Conservation (phyloP, 768 basidiomycete genomes). For the Asterophora parasitica region DNA sequence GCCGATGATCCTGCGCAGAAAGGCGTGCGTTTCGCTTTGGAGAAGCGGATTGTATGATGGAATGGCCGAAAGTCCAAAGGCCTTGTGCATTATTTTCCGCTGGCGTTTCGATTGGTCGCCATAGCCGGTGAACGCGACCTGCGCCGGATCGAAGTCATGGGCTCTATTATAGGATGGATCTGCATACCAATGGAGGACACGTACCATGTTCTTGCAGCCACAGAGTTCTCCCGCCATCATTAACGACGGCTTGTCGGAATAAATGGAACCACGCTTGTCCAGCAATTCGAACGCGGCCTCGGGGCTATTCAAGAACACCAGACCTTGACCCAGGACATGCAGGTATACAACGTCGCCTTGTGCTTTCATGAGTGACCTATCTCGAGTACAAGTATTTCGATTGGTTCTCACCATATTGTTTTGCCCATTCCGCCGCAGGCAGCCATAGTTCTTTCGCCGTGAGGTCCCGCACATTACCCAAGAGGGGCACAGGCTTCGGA, state of each 20-base stretch:
- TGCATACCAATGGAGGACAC: constrained; percentile 12
- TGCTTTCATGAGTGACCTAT: constrained; percentile 9
- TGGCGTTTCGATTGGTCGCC: constrained; percentile 60
- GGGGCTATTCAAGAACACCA: constrained; percentile 63
- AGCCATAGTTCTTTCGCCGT: constrained; percentile 63
- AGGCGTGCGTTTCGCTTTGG: constrained; percentile 48
- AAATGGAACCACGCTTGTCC: constrained; percentile 66
- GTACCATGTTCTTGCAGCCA: constrained; percentile 65
- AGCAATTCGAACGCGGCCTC: constrained; percentile 59
- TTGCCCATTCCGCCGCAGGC: constrained; percentile 55
- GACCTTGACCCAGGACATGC: constrained; percentile 59
- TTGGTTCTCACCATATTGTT: constrained; percentile 48
- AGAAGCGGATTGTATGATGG: constrained; percentile 55
- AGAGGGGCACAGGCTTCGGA: constrained; percentile 56
- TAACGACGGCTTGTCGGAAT: constrained; percentile 68
- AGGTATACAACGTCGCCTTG: constrained; percentile 62
- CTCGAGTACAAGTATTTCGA: background rate
- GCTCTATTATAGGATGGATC: background rate
- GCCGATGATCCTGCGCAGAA: constrained; percentile 51
- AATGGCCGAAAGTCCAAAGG: constrained; percentile 50
- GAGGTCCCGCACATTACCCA: constrained; percentile 63
- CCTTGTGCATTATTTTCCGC: constrained; percentile 61
- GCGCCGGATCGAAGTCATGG: background rate
- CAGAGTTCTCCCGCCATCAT: constrained; percentile 74
- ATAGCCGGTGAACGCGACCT: constrained; percentile 66